phyloP scores from a whole-genome alignment of 2,329 filamentous ascomycete genomes.

The Colletotrichum orchidophilum region DNA sequence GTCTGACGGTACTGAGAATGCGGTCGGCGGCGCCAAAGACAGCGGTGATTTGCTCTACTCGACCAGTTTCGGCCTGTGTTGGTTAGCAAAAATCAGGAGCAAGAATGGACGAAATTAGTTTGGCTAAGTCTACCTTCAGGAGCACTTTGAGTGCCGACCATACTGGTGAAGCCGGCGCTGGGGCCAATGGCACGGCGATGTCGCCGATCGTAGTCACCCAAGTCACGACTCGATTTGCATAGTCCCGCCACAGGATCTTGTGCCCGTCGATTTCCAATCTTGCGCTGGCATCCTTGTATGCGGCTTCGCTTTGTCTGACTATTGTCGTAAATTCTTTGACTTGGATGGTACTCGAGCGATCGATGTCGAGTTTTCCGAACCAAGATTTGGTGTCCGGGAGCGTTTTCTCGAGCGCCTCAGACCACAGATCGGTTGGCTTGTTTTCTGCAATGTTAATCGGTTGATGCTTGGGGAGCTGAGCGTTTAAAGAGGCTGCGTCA shows the following conservation, averaged over 20 bases:
- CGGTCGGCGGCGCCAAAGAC: not conserved
- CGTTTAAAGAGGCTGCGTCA: not conserved
- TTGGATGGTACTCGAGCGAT: not conserved
- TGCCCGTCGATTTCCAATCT: not conserved
- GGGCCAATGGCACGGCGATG: not conserved
- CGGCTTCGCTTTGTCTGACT: not conserved
- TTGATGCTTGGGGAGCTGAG: not conserved
- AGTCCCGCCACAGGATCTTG: not conserved
- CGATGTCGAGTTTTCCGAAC: not conserved
- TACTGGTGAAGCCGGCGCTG: not conserved
- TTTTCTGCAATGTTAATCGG: not conserved
- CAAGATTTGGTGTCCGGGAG: not conserved
- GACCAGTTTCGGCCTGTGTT: not conserved
- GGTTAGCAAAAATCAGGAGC: fast-evolving
- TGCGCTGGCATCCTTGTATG: not conserved
- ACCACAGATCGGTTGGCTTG: not conserved
- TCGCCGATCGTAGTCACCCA: not conserved
- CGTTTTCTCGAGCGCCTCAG: not conserved
- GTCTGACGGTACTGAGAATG: not conserved
- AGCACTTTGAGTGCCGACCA: not conserved
- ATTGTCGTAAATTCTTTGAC: not conserved
- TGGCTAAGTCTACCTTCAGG: not conserved
- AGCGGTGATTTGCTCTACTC: not conserved
- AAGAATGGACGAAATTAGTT: not conserved
- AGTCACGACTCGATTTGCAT: not conserved